phyloP scores from a whole-genome alignment of 176 grass and related monocot genomes.

The Themeda triandra region DNA sequence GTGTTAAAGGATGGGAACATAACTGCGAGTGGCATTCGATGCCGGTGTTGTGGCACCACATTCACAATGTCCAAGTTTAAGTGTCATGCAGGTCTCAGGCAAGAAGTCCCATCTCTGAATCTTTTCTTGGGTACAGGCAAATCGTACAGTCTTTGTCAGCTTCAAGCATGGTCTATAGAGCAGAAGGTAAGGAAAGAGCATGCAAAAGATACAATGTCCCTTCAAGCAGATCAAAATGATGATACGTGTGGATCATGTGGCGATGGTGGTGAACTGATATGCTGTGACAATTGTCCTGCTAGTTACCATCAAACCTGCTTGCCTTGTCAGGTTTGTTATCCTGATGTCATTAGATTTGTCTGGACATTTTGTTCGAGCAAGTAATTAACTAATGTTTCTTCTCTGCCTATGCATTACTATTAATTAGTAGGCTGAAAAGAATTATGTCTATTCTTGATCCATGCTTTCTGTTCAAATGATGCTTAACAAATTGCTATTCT shows the following conservation, averaged over 20 bases:
- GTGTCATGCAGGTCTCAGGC: slow-evolving; percentile 49
- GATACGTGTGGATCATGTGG: slow-evolving; percentile 76
- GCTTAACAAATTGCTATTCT: not conserved
- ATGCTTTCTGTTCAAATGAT: slow-evolving; percentile 8
- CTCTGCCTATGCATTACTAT: not conserved
- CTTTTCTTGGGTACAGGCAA: slow-evolving; percentile 78
- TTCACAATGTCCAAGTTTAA: slow-evolving; percentile 75
- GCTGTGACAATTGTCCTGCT: slow-evolving; percentile 89
- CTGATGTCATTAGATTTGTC: slow-evolving; percentile 10
- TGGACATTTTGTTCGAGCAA: not conserved
- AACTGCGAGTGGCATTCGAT: slow-evolving; percentile 60
- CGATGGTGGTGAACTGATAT: slow-evolving; percentile 88
- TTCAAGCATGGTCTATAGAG: slow-evolving; percentile 85
- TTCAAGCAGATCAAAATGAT: slow-evolving; percentile 67
- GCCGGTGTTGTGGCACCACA: slow-evolving; percentile 57
- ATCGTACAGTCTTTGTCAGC: slow-evolving; percentile 68
- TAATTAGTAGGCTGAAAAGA: not conserved
- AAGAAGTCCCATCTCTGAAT: slow-evolving; percentile 57
- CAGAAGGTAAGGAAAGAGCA: slow-evolving; percentile 58
- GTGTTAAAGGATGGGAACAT: slow-evolving; percentile 72
- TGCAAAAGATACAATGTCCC: slow-evolving; percentile 38
- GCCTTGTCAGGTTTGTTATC: slow-evolving; percentile 63
- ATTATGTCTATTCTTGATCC: not conserved
- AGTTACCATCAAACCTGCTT: slow-evolving; percentile 81
- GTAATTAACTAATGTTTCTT: slow-evolving; percentile 7